Conservation (phyloP, 1,284 basidiomycete genomes). For the Pisolithus thermaeus region DNA sequence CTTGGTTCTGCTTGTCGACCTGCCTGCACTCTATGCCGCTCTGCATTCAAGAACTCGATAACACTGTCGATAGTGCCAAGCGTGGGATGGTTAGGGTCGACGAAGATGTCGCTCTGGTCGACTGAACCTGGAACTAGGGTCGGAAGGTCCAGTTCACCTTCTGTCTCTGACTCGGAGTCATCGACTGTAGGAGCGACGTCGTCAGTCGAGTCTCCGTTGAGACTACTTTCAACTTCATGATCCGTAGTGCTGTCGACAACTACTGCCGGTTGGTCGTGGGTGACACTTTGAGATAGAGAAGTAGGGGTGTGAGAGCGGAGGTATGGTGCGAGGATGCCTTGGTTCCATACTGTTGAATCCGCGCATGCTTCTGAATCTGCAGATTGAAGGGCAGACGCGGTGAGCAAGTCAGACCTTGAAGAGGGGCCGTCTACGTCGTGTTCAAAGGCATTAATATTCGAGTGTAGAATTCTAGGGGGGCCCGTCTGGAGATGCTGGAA, state of each 20-base stretch:
- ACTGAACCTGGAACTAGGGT: conserved; percentile 22
- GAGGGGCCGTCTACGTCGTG: conserved; percentile 29
- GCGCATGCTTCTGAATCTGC: conserved; percentile 41
- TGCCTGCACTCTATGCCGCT: conserved; percentile 28
- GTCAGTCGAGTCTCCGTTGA: conserved; percentile 3
- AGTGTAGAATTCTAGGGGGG: conserved; percentile 25
- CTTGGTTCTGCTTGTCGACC: conserved; percentile 16
- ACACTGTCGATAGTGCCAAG: conserved; percentile 30
- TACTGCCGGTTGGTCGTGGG: conserved; percentile 22
- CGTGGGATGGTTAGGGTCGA: conserved; percentile 25
- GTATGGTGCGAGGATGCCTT: conserved; percentile 54
- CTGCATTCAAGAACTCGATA: conserved; percentile 28
- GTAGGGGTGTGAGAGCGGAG: conserved; percentile 20
- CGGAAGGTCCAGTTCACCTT: conserved; percentile 23
- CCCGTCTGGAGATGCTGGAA: conserved; percentile 50
- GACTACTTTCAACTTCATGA: conserved; percentile 4
- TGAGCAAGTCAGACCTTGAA: conserved; percentile 15
- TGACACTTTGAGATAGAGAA: conserved; percentile 24
- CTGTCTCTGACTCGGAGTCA: conserved; percentile 28
- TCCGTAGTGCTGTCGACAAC: conserved; percentile 18
- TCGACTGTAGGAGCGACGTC: conserved; percentile 2
- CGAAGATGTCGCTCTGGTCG: conserved; percentile 13
- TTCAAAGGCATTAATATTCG: conserved; percentile 11
- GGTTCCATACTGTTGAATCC: conserved; percentile 62
- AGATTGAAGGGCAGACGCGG: conserved; percentile 12